Conservation (phyloP, 2,329 filamentous ascomycete genomes). For the Cordyceps javanica region DNA sequence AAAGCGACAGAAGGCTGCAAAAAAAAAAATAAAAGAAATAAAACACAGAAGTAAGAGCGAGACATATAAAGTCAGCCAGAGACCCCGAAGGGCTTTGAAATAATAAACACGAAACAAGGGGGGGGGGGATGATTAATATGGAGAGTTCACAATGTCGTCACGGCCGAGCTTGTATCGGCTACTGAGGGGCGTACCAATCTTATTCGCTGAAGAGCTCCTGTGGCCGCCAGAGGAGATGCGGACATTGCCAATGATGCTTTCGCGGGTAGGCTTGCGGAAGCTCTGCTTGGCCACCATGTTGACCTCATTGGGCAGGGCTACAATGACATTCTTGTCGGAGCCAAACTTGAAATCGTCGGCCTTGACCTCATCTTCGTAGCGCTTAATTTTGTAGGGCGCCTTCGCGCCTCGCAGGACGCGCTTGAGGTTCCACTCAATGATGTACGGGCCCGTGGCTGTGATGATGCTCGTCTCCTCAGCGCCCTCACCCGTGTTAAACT, state of each 20-base stretch:
- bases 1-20: not conserved
- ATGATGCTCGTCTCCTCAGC: constrained; percentile 88
- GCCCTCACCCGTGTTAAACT: constrained; percentile 85
- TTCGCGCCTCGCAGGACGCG: constrained; percentile 77
- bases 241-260: constrained; percentile 74
- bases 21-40: not conserved
- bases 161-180: constrained; percentile 67
- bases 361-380: constrained; percentile 91
- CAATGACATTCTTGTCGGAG: constrained; percentile 95
- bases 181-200: constrained; percentile 47
- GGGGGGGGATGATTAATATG: constrained; percentile 30
- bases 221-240: constrained; percentile 40
- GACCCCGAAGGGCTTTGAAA: not conserved
- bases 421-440: constrained; percentile 93
- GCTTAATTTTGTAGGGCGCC: constrained; percentile 92
- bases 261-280: constrained; percentile 80
- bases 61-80: not conserved
- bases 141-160: constrained; percentile 76
- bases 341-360: constrained; percentile 98
- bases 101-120: not conserved
- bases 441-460: constrained; percentile 92
- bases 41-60: too few relatives aligned
- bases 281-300: constrained; percentile 91
- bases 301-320: constrained; percentile 92
- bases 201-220: constrained; percentile 43